Percentiles rank a stretch among this genome's conserved stretches.
Evolutionary conservation across 2,329 filamentous ascomycete genomes (phyloP).

Genomic region (Ilyonectria robusta): DNA sequence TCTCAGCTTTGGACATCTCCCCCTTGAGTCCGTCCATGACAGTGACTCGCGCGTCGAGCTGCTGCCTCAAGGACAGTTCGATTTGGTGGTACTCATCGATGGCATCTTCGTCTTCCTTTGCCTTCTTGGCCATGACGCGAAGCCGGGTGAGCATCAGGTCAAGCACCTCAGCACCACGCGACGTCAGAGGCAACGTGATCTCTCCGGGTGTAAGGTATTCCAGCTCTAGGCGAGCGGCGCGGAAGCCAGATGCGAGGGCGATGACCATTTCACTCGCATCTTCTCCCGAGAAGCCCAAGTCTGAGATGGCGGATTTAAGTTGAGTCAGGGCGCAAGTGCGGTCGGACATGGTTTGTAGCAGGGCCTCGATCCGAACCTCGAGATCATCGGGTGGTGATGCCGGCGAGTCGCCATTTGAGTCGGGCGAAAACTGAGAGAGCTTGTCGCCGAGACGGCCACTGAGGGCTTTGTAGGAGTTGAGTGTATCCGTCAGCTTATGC

Average conservation of each 20-base stretch:
- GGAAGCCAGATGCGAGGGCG: constrained; percentile 65
- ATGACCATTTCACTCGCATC: constrained; percentile 65
- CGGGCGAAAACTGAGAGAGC: constrained; percentile 47
- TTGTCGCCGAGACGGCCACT: constrained; percentile 55
- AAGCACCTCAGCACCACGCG: constrained; percentile 68
- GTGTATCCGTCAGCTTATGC: constrained; percentile 60
- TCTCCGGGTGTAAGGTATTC: constrained; percentile 75
- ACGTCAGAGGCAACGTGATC: constrained; percentile 65
- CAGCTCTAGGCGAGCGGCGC: constrained; percentile 71
- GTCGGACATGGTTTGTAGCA: constrained; percentile 64
- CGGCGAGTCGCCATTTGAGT: constrained; percentile 21
- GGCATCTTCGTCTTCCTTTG: constrained; percentile 64
- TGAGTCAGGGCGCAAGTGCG: constrained; percentile 62
- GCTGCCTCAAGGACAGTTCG: constrained; percentile 69
- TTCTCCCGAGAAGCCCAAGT: constrained; percentile 65
- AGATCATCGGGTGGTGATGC: constrained; percentile 48
- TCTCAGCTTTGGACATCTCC: constrained; percentile 56
- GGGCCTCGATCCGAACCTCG: constrained; percentile 58
- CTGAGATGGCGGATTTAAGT: constrained; percentile 61
- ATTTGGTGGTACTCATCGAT: constrained; percentile 74
- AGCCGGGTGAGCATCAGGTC: constrained; percentile 67
- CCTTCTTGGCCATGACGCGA: constrained; percentile 62
- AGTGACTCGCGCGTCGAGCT: constrained; percentile 67
- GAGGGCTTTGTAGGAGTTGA: constrained; percentile 63
- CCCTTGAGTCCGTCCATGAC: constrained; percentile 64